These are phyloP conservation scores for Avena sativa DNA, from an alignment of 176 grass and related monocot species.

Conservation along the genomic window DNA sequence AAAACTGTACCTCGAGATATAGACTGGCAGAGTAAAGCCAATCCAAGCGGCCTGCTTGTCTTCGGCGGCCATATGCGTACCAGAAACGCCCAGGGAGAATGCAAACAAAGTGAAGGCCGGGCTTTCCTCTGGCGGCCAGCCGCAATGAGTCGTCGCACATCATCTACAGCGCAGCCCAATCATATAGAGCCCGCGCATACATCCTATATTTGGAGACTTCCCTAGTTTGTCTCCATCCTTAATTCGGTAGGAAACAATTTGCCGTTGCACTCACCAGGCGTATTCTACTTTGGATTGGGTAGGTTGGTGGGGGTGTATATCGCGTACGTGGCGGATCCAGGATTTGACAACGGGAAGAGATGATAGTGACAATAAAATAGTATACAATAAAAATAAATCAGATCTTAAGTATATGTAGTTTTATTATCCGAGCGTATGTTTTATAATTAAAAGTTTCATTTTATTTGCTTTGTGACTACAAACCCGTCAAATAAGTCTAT, in stretches of 20 bases:
- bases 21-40: not conserved
- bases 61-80: not conserved
- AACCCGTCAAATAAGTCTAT: too few relatives aligned
- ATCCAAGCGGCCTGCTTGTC: not conserved
- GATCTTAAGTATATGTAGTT: too few relatives aligned
- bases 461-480: too few relatives aligned
- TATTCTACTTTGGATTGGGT: too few relatives aligned
- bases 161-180: not conserved
- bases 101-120: not conserved
- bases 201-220: not conserved
- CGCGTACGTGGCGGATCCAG: too few relatives aligned
- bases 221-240: not conserved
- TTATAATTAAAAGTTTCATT: too few relatives aligned
- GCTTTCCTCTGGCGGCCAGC: not conserved
- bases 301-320: too few relatives aligned
- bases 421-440: too few relatives aligned
- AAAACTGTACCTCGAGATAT: not conserved
- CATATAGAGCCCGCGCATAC: not conserved
- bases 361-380: too few relatives aligned
- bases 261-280: slow-evolving; percentile 24
- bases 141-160: not conserved
- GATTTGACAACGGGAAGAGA: too few relatives aligned
- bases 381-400: too few relatives aligned
- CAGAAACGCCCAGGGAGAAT: not conserved
- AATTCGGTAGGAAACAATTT: slow-evolving; percentile 3